Percentiles rank a stretch among this genome's conserved stretches.
Evolutionary conservation across 2,329 filamentous ascomycete species (phyloP).

Genomic region (Lithohypha guttulata): DNA sequence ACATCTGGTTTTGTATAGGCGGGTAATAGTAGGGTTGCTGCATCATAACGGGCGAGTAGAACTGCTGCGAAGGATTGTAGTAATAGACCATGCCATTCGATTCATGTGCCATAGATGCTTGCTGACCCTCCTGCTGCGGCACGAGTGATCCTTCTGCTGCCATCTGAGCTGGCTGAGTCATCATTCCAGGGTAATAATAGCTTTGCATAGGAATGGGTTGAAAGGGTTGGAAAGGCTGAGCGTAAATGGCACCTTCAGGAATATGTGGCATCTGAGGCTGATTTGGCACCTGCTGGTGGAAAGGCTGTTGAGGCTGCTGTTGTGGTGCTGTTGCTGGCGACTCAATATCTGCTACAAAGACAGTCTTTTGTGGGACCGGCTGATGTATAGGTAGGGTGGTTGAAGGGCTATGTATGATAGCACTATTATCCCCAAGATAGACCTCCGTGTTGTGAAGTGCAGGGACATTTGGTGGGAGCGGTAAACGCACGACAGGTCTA

Average conservation of each 20-base stretch:
- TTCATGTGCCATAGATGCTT: slow-evolving; percentile 64
- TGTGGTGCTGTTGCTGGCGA: slow-evolving; percentile 58
- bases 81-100: slow-evolving; percentile 96
- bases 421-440: slow-evolving; percentile 2
- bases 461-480: slow-evolving; percentile 37
- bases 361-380: slow-evolving; percentile 84
- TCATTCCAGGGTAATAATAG: slow-evolving; percentile 52
- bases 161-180: slow-evolving; percentile 47
- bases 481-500: slow-evolving; percentile 67
- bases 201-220: slow-evolving; percentile 50
- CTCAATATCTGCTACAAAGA: slow-evolving; percentile 88
- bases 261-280: slow-evolving; percentile 67
- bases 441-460: slow-evolving; percentile 20
- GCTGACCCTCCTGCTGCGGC: slow-evolving; percentile 29
- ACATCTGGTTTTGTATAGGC: slow-evolving; percentile 48
- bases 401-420: slow-evolving; percentile 32
- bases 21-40: slow-evolving; percentile 49
- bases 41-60: slow-evolving; percentile 46
- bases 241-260: slow-evolving; percentile 83
- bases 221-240: slow-evolving; percentile 75
- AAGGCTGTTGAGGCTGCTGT: slow-evolving; percentile 67
- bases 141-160: slow-evolving; percentile 19
- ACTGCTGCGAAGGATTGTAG: slow-evolving; percentile 66
- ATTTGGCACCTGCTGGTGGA: slow-evolving; percentile 90
- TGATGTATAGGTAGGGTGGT: slow-evolving; percentile 72